Evolutionary conservation across 768 basidiomycete species (phyloP), one percentile per base, ranked within the genome.

Genomic region (Trametopsis cervina): DNA sequence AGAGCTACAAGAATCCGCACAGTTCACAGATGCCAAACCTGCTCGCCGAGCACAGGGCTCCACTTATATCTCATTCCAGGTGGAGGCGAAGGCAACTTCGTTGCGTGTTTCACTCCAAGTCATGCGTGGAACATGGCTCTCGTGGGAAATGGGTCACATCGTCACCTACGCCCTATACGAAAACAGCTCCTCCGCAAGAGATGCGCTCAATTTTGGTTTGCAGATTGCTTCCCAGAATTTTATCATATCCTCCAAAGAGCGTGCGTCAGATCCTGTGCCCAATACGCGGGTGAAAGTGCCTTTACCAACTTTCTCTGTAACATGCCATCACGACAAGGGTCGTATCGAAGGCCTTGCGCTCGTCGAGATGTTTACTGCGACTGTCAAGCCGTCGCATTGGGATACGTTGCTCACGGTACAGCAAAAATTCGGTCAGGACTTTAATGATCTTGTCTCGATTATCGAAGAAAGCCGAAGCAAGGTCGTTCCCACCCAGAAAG

Each of bases 371-470:
- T 75, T 91, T 53, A 74, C 82, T 29, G 66, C 89, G 49, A 83
- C 77, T 58, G 73, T 93, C 49, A 90, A 87, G 57, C 86, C 88
- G 4, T 78, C 80, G 0, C 82, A 91, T 57, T 83, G 88, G 80
- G 91, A 94, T 59, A 87, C 85, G 4, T 63, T 92, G 3, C 73
- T 93, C 2, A 78, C 77, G 4, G 85, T 94, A 7, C 90, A 91
- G 58, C 86, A 89, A 54, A 91, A 91, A 59, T 92, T 92, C 49
- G 90, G 88, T 4, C 83, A 85, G 57, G 90, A 93, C 64, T 87
- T 92, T 64, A 84, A 85, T 53, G 90, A 93, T 50, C 69, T 92
- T 22, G 64, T 92, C 11, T 66, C 73, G 4, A 62, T 92, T 42
- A 70, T 89, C 25, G 76, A 78, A 52, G 74, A 86, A 58, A 84